Base-by-base conservation (phyloP, 2,329 filamentous ascomycete genomes). In the Xylariaceae sp. region DNA sequence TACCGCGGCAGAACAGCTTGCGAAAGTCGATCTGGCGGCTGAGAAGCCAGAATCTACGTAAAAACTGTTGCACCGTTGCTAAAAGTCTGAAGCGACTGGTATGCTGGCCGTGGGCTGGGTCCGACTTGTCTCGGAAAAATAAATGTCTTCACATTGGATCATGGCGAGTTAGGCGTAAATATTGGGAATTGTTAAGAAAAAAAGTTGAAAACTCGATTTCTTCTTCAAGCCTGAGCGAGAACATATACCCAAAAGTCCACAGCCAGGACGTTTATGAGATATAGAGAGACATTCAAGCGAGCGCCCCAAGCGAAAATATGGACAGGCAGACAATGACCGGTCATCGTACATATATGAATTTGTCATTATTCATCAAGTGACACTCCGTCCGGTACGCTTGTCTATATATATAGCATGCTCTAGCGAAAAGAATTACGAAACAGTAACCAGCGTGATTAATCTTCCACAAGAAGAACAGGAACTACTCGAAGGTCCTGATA, bases 1-100 rank as follows among this genome's bases (percentile, higher is more conserved):
- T 13, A 34, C 40, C 7, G 34, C 13, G 16, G 19, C 28, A 1
- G 40, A 36, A 2, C 37, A 30, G 3, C 14, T 46, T 26, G 43
- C 43, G 9, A 42, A 41, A 13, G 19, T 46, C 9, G 39, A 40
- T 9, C 15, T 44, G 6, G 38, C 44, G 14, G 18, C 40, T 7
- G 27, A 40, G 7, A 34, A 34, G n/a, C 31, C 30, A 39, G 17
- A 40, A 4, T 13, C 11, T 24, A 24, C 21, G 21, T 24, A 7
- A 24, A 24, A 7, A 11, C 21, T 24, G 21, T 7, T 7, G 11
- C 6, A 24, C 7, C 6, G 11, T 24, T 24, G 21, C 21, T 24
- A 11, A 7, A 24, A 7, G 11, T 24, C 21, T 24, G 21, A 6
- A 11, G 21, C 6, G 21, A 24, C 21, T 24, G 21, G 21, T 11